These are phyloP conservation scores for Bjerkandera adusta DNA, from an alignment of 1,284 basidiomycete genomes.

Conservation along the genomic window DNA sequence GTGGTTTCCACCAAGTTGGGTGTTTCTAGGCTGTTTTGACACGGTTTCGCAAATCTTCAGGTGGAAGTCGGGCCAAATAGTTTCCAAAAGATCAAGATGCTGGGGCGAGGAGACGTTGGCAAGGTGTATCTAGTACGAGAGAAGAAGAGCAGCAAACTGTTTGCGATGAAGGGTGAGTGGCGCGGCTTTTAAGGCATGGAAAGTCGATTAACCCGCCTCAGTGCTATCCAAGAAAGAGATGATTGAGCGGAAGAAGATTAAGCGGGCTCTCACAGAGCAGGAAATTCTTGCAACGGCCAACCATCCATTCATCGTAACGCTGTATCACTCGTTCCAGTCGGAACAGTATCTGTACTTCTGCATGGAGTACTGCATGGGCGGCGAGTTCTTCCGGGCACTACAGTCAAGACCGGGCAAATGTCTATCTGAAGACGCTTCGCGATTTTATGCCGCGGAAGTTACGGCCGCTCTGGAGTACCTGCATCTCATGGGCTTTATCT, in stretches of 20 bases:
- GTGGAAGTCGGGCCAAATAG: constrained; percentile 90
- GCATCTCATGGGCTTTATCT: constrained; percentile 99
- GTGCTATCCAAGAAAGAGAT: constrained; percentile 97
- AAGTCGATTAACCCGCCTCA: constrained; percentile 30
- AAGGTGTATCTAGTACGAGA: constrained; percentile 95
- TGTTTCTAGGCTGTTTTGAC: background rate
- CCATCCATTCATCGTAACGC: constrained; percentile 96
- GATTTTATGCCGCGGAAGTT: constrained; percentile 99
- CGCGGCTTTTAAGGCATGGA: constrained; percentile 6
- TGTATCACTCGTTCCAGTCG: constrained; percentile 98
- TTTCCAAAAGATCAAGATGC: constrained; percentile 93
- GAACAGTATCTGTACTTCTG: constrained; percentile 96
- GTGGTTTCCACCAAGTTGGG: constrained; percentile 33
- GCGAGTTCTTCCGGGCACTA: constrained; percentile 97
- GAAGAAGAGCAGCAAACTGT: constrained; percentile 92
- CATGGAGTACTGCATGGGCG: constrained; percentile 99
- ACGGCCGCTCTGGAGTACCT: constrained; percentile 97
- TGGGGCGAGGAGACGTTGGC: constrained; percentile 95
- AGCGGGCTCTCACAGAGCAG: constrained; percentile 93
- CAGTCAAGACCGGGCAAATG: constrained; percentile 96
- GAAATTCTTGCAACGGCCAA: constrained; percentile 96
- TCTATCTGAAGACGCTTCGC: constrained; percentile 90
- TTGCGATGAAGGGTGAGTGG: constrained; percentile 90
- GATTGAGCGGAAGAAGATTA: constrained; percentile 98
- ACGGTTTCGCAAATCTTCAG: constrained; percentile 35